phyloP scores from a whole-genome alignment of 31 red algal genomes.

The Porphyra umbilicalis region DNA sequence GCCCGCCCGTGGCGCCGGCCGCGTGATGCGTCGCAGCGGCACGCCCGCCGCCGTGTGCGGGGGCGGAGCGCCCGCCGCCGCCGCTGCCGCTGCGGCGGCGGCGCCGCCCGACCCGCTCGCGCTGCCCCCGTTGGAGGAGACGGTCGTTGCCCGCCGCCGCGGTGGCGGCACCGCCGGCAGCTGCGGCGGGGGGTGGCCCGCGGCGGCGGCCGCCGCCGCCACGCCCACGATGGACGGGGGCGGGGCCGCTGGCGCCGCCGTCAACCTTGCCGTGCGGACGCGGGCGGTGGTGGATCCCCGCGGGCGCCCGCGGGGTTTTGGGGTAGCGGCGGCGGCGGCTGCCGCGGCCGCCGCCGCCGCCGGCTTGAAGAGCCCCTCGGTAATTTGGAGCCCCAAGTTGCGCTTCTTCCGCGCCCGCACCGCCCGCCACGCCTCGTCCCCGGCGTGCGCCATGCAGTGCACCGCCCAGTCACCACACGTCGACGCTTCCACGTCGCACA shows the following conservation, averaged over 20 bases:
- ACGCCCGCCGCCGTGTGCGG: too few species aligned
- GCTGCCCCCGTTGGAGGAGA: too few species aligned
- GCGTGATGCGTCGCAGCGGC: not conserved
- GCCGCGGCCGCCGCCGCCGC: not conserved
- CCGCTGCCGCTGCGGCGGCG: not conserved
- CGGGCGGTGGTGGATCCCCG: not conserved
- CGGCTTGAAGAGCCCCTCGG: not conserved
- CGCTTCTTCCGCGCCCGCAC: constrained; percentile 3
- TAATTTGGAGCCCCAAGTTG: not conserved
- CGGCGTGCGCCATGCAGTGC: constrained; percentile 31
- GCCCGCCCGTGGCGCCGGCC: not conserved
- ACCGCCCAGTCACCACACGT: constrained; percentile 23
- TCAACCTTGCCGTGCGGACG: not conserved
- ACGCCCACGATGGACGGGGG: too few species aligned
- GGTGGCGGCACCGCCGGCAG: not conserved
- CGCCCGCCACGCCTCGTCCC: constrained; percentile 9
- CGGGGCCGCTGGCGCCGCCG: not conserved
- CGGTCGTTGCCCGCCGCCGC: too few species aligned
- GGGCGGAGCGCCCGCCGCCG: not conserved
- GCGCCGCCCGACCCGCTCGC: not conserved
- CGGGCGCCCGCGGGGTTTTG: not conserved
- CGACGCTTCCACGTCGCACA: constrained; percentile 28
- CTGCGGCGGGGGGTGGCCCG: not conserved
- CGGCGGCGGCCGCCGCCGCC: not conserved
- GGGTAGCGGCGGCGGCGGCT: not conserved